A percentile compares a stretch with the other conserved stretches of the same genome.
phyloP scores from a whole-genome alignment of 139 green algal genomes.

The Spirogloea muscicola region DNA sequence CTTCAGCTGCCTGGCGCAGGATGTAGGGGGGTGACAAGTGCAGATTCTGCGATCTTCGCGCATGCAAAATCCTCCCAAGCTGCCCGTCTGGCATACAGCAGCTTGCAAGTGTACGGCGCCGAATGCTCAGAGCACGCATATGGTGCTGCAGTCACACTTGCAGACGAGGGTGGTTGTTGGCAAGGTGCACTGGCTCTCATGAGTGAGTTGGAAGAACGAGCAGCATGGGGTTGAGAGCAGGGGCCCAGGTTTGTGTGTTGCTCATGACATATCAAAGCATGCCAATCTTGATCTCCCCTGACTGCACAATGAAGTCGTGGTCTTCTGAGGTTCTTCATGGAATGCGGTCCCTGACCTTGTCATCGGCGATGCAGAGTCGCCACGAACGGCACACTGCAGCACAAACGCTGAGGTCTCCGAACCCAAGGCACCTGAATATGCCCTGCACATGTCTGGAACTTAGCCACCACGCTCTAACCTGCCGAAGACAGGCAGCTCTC shows the following conservation, averaged over 20 bases:
- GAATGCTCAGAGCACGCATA: neutral
- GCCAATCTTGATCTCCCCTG: too few species aligned
- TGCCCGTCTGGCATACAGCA: neutral
- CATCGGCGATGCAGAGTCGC: neutral
- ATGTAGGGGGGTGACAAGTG: constrained; percentile 1
- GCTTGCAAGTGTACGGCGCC: neutral
- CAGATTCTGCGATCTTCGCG: too few species aligned
- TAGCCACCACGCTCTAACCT: too few species aligned
- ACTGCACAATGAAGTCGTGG: too few species aligned
- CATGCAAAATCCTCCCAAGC: neutral
- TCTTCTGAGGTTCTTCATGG: too few species aligned
- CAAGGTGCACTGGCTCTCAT: neutral
- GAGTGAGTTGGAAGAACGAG: neutral
- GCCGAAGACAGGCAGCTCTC: too few species aligned
- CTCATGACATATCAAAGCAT: too few species aligned
- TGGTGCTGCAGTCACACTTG: neutral
- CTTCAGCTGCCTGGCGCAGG: constrained; percentile 27
- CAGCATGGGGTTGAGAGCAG: neutral
- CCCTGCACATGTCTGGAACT: too few species aligned
- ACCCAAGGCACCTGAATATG: neutral
- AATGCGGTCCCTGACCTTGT: constrained; percentile 32
- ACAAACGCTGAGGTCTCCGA: neutral
- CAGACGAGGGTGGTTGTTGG: neutral
- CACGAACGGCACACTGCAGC: neutral
- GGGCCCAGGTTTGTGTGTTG: too few species aligned